Conservation (phyloP, 768 basidiomycete species). For the Asterophora lycoperdoides region DNA sequence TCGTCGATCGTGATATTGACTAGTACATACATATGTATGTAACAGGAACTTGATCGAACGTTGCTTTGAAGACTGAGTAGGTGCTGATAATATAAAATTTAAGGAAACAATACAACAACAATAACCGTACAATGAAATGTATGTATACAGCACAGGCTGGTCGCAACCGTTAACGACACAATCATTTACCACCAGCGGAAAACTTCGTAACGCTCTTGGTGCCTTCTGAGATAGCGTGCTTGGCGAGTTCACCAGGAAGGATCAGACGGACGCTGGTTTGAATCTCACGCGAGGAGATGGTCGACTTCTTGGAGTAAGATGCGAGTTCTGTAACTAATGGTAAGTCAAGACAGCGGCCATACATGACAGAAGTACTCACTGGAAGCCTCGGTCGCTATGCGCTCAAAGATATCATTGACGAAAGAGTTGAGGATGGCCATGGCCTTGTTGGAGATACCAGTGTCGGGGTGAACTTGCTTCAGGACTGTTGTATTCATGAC, state of each 20-base stretch:
- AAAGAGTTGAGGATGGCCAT: conserved; percentile 84
- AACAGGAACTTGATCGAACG: no score
- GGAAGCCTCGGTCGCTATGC: conserved; percentile 70
- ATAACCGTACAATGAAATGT: conserved; percentile 12
- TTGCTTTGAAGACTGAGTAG: no score
- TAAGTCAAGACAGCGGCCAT: conserved; percentile 29
- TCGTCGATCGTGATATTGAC: no score
- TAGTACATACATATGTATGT: no score
- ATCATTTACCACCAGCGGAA: conserved; percentile 48
- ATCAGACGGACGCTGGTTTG: conserved; percentile 82
- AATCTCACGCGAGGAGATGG: conserved; percentile 85
- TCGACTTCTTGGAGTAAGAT: conserved; percentile 85
- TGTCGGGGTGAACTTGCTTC: conserved; percentile 91
- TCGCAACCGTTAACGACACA: neutral
- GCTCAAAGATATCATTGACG: conserved; percentile 82
- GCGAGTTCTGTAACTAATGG: conserved; percentile 58
- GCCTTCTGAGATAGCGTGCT: conserved; percentile 87
- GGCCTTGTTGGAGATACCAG: conserved; percentile 89
- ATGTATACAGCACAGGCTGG: neutral
- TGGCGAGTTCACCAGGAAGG: conserved; percentile 80
- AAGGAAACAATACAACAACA: conserved; percentile 13
- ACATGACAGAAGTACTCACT: conserved; percentile 29
- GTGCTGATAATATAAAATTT: conserved; percentile 5
- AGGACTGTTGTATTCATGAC: conserved; percentile 44
- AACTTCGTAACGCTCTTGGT: conserved; percentile 34